Evolutionary conservation across 148 eudicot species (phyloP), one percentile per base, ranked within the genome.

Genomic region (Beta vulgaris): DNA sequence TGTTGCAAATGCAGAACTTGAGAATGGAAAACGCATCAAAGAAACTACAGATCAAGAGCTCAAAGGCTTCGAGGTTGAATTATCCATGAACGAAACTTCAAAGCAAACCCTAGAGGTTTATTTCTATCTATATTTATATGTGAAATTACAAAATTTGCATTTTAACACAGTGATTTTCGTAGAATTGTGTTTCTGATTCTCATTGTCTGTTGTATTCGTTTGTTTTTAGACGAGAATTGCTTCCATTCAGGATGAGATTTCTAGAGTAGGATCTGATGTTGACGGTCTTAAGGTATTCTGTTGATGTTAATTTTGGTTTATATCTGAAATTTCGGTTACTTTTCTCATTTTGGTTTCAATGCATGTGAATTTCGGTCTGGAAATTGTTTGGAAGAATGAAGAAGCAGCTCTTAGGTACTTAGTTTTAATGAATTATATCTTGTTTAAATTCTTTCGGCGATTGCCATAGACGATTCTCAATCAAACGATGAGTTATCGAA

Each of bases 21-120:
- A 87, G 58, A 85, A 80, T 18, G 73, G 80, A 9, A 92, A 89
- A 79, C 81, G 89, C 31, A 73, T 72, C 64, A 93, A 88, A 74
- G 93, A 91, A 79, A 80, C 39, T 7, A 73, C 73, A 3, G 98
- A 88, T 73, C 89, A 86, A 78, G 93, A 89, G 81, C 71, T 91
- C 44, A 89, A 79, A 70, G 95, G 93, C 73, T 89, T 83, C 51
- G 93, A 89, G 76, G 88, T 89, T 72, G 88, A 90, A 86, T 69
- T 89, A 39, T 87, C 93, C 29, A 86, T 87, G 72, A 84, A 39
- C 63, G 86, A 86, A 57, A 73, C 91, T 80, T 86, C 89, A 2
- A 78, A 85, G 37, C 89, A 85, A 80, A 78, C 87, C 83, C 82
- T 89, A 76, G 86, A 90, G 93, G 96, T 87, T 63, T 63, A 19